Base-by-base conservation (phyloP, 768 basidiomycete genomes). In the Rickenella mellea region DNA sequence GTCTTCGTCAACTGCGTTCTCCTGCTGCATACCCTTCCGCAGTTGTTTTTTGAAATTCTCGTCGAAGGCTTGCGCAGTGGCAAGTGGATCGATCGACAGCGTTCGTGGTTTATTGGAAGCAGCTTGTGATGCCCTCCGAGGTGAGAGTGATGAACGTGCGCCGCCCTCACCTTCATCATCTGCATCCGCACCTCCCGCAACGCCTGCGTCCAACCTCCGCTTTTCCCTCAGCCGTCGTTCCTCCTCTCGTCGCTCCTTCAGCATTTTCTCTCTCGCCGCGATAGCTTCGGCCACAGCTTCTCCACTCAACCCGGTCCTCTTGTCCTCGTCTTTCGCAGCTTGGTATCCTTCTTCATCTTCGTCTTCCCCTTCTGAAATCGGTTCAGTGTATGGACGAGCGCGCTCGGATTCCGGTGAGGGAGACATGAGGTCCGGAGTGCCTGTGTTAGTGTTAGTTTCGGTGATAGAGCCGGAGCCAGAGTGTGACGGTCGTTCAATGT, bases 311-410 rank as follows among this genome's bases (percentile, higher is more conserved):
- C 91, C 83, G 1, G 83, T 83, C 28, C 85, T 79, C 50, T 75
- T 77, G 45, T 78, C 78, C 57, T 98, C 93, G 53, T 99, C 86
- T 41, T 61, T 71, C 4, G 90, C 85, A 14, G 85, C 78, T 0
- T 69, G 68, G 19, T 80, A 52, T 38, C 75, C 73, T 55, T 76
- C 71, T 21, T 71, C 80, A 51, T 91, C 85, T 44, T 91, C 93
- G 9, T 88, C 87, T 58, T 99, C 94, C 27, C 90, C 96, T 59
- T 98, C 96, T 1, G 92, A 96, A 9, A 92, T 65, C 1, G 96
- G 96, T 55, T 99, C 96, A 20, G 76, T 69, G 55, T 98, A 98
- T 1, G 54, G 45, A 21, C 50, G 32, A 3, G 55, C 46, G 6
- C 46, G 55, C 5, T 39, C 48, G 49, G 57, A 43, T n/a, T 68